Evolutionary conservation across 2,329 filamentous ascomycete genomes (phyloP), one percentile per base, ranked within the genome.

Genomic region (Phaeosphaeriaceae sp.): DNA sequence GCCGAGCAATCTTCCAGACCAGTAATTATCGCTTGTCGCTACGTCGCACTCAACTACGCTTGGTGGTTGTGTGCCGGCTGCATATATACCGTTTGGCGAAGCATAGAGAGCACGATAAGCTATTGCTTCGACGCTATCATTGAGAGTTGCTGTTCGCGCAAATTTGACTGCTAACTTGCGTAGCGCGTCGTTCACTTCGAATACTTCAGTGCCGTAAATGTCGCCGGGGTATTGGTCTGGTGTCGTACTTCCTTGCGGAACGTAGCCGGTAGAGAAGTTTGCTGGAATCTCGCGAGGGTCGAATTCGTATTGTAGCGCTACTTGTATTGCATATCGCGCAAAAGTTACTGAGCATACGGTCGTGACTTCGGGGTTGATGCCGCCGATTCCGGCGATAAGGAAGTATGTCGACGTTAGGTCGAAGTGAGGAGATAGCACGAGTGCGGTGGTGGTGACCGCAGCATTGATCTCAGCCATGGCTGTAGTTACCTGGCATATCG

Each of bases 351-450:
- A 45, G 42, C 19, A 45, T 10, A 45, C 21, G 42, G 42, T 45
- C n/a, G 42, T 22, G 42, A 45, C 42, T 45, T 45, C 42, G 42
- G 42, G 42, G 42, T 45, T 45, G 19, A 45, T 45, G 19, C 42
- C 42, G n/a, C 42, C 42, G 15, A 45, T 45, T 7, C 42, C 42
- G 1, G 42, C 42, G 7, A 45, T 20, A 19, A 45, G 42, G 42
- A 45, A 45, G 42, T 45, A 45, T 21, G 42, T 45, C 15, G 42
- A 45, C 7, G 42, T 45, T 19, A 45, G 42, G 42, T 45, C 42
- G 42, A 45, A 45, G 19, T 45, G 42, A 1, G 42, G 42, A 5
- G 42, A 45, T 10, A 45, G 42, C 19, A 45, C 42, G 19, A 45
- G 42, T 22, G 42, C 19, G 15, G 42, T 45, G 13, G 21, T 22